A percentile compares a stretch with the other conserved stretches of the same genome.
These are phyloP conservation scores for Penicillium nordicum DNA, from an alignment of 2,329 filamentous ascomycete genomes.

Conservation along the genomic window DNA sequence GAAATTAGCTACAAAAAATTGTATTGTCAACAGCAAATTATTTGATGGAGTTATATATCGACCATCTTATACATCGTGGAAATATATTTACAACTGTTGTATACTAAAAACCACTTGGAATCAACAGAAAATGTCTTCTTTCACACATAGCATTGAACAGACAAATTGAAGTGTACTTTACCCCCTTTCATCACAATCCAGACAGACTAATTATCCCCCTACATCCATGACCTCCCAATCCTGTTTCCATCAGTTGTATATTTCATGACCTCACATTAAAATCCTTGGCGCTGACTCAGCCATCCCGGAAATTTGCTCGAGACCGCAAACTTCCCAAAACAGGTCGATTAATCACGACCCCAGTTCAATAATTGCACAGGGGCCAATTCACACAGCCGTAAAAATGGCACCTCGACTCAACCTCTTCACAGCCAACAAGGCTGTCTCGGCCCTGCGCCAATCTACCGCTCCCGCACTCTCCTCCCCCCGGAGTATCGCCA, in stretches of 20 bases:
- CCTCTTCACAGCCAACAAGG: slow-evolving; percentile 41
- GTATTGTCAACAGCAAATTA: not conserved
- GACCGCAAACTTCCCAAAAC: slow-evolving; percentile 10
- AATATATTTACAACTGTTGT: not conserved
- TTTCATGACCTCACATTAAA: slow-evolving; percentile 5
- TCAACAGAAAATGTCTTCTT: not conserved
- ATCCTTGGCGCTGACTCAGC: slow-evolving; percentile 21
- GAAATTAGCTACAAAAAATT: not conserved
- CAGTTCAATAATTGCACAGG: slow-evolving; percentile 1
- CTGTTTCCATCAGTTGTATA: not conserved
- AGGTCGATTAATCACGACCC: slow-evolving; percentile 12
- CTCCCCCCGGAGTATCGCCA: slow-evolving; percentile 22
- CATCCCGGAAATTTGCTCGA: slow-evolving; percentile 20
- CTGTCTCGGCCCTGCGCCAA: slow-evolving; percentile 33
- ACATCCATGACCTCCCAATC: not conserved
- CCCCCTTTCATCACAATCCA: not conserved
- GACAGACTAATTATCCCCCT: not conserved
- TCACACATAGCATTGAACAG: no score
- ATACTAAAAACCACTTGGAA: not conserved
- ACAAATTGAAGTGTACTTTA: not conserved
- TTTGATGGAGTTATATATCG: not conserved
- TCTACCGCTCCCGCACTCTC: slow-evolving; percentile 23
- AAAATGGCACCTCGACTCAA: slow-evolving; percentile 57
- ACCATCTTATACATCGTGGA: not conserved
- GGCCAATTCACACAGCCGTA: slow-evolving; percentile 8